Evolutionary conservation across 192 early-diverging fungal species (phyloP).

Genomic region (Coemansia sp.): DNA sequence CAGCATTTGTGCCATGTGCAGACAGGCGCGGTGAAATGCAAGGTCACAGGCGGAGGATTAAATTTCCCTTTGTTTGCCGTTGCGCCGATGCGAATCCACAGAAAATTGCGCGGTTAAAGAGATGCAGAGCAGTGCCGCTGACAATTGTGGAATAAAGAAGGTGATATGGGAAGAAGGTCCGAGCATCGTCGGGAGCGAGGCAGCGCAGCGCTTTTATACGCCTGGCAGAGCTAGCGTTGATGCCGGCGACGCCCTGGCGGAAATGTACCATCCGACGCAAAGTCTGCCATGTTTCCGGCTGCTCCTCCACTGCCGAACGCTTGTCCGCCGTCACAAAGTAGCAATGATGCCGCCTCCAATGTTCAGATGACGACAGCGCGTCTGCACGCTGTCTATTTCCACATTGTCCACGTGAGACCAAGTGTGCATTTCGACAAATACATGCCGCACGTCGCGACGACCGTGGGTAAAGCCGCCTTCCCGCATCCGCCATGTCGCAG

Average conservation of each 20-base stretch:
- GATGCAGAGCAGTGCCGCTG: too few species aligned
- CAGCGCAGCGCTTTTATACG: too few species aligned
- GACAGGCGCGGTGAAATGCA: not conserved
- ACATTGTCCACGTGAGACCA: conserved; percentile 8
- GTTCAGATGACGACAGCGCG: conserved; percentile 8
- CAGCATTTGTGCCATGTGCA: not conserved
- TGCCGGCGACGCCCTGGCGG: too few species aligned
- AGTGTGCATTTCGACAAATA: not conserved
- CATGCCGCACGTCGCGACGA: too few species aligned
- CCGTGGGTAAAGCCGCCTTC: not conserved
- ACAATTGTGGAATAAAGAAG: not conserved
- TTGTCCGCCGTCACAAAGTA: not conserved
- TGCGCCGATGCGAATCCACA: not conserved
- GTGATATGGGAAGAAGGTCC: not conserved
- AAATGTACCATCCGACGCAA: too few species aligned
- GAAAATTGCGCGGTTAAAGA: not conserved
- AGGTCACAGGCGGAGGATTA: not conserved
- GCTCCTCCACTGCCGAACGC: not conserved
- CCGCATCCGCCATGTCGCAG: too few species aligned
- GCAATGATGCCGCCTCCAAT: not conserved
- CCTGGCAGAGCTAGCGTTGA: too few species aligned
- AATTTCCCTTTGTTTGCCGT: not conserved
- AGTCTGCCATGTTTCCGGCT: not conserved
- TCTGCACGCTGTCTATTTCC: conserved; percentile 6
- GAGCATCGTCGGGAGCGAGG: too few species aligned